Percentiles rank a stretch among this genome's conserved stretches.
phyloP scores from a whole-genome alignment of 805 yeast species.

The Metschnikowia orientalis region DNA sequence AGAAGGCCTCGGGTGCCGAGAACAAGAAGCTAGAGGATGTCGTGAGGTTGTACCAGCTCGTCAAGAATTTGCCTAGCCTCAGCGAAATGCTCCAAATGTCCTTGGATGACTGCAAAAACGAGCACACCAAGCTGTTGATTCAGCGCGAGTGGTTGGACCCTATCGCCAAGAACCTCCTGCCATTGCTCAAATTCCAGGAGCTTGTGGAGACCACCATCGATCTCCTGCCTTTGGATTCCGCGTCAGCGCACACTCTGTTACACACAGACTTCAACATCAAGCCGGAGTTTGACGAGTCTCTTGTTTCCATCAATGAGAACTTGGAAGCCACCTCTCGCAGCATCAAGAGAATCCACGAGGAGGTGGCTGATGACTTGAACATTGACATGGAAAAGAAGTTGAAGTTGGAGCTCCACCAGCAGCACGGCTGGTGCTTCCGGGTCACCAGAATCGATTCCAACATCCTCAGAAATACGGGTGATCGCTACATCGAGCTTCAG shows the following conservation, averaged over 20 bases:
- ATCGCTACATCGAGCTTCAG: slow-evolving; percentile 69
- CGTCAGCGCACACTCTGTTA: slow-evolving; percentile 27
- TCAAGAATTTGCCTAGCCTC: slow-evolving; percentile 65
- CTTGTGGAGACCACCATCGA: slow-evolving; percentile 92
- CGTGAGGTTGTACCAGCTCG: slow-evolving; percentile 79
- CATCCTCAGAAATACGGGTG: slow-evolving; percentile 57
- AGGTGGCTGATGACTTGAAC: slow-evolving; percentile 67
- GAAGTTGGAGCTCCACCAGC: slow-evolving; percentile 81
- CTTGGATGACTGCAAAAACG: slow-evolving; percentile 29
- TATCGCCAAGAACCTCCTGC: slow-evolving; percentile 43
- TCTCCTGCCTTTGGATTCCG: slow-evolving; percentile 67
- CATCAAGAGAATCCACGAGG: slow-evolving; percentile 57
- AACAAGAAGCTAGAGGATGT: slow-evolving; percentile 80
- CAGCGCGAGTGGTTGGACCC: slow-evolving; percentile 55
- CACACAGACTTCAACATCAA: slow-evolving; percentile 76
- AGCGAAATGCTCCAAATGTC: slow-evolving; percentile 47
- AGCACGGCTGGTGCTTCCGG: slow-evolving; percentile 93
- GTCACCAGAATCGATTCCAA: slow-evolving; percentile 87
- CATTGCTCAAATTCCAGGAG: slow-evolving; percentile 68
- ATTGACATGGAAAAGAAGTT: slow-evolving; percentile 85
- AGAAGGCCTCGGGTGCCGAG: slow-evolving; percentile 29
- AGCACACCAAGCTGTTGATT: slow-evolving; percentile 35
- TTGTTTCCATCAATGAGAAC: slow-evolving; percentile 55
- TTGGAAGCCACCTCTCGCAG: slow-evolving; percentile 51
- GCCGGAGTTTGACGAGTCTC: slow-evolving; percentile 82